phyloP scores from a whole-genome alignment of 1,139 yeast genomes.

The Geotrichum carabidarum region DNA sequence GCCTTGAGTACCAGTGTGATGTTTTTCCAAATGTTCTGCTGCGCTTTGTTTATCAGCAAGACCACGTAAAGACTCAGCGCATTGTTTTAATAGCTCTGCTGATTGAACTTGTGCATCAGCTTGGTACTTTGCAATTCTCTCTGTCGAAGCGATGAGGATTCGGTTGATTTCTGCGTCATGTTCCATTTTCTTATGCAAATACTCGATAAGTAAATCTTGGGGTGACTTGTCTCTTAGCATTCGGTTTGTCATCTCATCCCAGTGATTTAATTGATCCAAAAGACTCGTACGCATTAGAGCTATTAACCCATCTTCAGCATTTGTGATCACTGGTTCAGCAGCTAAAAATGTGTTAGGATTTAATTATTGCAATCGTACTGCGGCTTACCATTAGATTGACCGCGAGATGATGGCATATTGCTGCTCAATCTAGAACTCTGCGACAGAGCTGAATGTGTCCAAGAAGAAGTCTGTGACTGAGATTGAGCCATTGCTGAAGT shows the following conservation, averaged over 20 bases:
- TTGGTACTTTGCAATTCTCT: slow-evolving; percentile 13
- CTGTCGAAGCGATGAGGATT: slow-evolving; percentile 13
- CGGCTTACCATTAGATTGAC: too few species aligned
- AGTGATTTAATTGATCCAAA: slow-evolving; percentile 12
- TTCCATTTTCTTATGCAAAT: slow-evolving; percentile 14
- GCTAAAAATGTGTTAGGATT: too few species aligned
- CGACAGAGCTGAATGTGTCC: too few species aligned
- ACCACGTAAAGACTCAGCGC: slow-evolving; percentile 6
- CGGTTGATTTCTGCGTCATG: slow-evolving; percentile 16
- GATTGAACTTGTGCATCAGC: slow-evolving; percentile 17
- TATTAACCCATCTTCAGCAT: slow-evolving; percentile 1
- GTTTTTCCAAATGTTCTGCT: not conserved
- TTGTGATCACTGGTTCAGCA: not conserved
- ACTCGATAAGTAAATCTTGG: slow-evolving; percentile 15
- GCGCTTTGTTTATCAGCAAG: not conserved
- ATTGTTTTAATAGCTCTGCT: slow-evolving; percentile 9
- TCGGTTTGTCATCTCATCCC: slow-evolving; percentile 10
- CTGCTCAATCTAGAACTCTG: too few species aligned
- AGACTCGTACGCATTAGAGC: slow-evolving; percentile 6
- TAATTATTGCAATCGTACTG: too few species aligned
- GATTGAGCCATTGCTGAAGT: too few species aligned
- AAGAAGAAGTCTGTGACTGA: too few species aligned
- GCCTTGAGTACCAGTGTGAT: too few species aligned
- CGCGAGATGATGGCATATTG: too few species aligned
- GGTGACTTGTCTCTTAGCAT: slow-evolving; percentile 15